Percentiles rank a stretch among this genome's conserved stretches.
phyloP scores from a whole-genome alignment of 208 protist genomes.

The Trypanosoma congolense region DNA sequence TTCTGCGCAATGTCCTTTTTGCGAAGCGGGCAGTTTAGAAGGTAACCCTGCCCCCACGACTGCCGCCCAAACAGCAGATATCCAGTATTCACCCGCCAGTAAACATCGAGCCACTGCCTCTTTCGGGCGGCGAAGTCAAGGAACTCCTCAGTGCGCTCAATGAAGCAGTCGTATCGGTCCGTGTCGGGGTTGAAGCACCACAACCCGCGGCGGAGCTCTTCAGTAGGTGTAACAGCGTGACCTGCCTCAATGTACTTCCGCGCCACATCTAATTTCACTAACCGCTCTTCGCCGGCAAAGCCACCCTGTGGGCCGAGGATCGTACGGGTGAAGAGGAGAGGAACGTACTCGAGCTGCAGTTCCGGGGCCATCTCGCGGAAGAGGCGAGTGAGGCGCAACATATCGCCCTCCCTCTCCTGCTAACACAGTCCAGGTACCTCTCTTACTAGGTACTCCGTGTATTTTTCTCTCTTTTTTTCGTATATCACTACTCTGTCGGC shows the following conservation, averaged over 20 bases:
- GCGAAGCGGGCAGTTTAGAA: constrained; percentile 85
- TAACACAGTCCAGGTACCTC: too few relatives aligned
- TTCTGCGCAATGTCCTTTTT: constrained; percentile 88
- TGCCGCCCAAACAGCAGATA: constrained; percentile 87
- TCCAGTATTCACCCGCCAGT: constrained; percentile 91
- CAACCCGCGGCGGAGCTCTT: constrained; percentile 65
- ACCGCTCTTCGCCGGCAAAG: constrained; percentile 86
- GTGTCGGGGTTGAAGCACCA: constrained; percentile 90
- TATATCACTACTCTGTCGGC: too few relatives aligned
- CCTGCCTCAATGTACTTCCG: constrained; percentile 76
- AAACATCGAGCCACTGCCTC: constrained; percentile 90
- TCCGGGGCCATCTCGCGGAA: constrained; percentile 82
- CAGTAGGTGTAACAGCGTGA: constrained; percentile 55
- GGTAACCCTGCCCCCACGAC: constrained; percentile 86
- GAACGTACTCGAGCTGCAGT: constrained; percentile 85
- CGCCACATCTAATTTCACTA: constrained; percentile 86
- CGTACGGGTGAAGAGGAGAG: constrained; percentile 82
- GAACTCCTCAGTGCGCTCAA: constrained; percentile 85
- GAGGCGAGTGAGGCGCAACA: constrained; percentile 66
- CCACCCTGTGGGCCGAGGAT: constrained; percentile 86
- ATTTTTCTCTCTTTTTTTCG: too few relatives aligned
- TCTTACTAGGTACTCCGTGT: too few relatives aligned
- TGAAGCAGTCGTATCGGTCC: constrained; percentile 79
- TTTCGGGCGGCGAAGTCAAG: constrained; percentile 89
- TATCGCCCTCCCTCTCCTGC: constrained; percentile 13